Evolutionary conservation across 2,329 filamentous ascomycete genomes (phyloP).

Genomic region (Fusarium sp.): DNA sequence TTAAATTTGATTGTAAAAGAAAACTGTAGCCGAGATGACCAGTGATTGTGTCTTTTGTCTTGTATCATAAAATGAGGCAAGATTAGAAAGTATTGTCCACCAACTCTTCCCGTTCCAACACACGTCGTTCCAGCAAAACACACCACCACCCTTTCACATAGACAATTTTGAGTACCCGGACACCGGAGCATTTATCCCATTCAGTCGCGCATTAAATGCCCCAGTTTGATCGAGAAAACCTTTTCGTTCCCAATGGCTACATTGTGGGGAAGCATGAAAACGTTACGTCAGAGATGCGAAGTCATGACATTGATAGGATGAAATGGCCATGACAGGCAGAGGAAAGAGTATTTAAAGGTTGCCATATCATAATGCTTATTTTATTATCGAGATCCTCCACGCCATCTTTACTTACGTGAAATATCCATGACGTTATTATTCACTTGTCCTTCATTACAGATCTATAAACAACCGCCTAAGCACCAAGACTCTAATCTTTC

Average conservation of each 20-base stretch:
- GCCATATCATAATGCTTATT: background rate
- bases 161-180: no score
- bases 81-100: fast-evolving
- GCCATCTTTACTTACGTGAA: background rate
- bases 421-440: background rate
- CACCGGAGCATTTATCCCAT: background rate
- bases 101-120: fast-evolving
- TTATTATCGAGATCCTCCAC: background rate
- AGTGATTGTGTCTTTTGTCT: background rate
- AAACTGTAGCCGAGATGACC: fast-evolving
- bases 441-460: background rate
- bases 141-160: background rate
- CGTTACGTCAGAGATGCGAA: constrained; percentile 8
- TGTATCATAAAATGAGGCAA: fast-evolving
- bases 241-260: background rate
- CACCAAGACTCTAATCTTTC: background rate
- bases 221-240: background rate
- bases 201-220: background rate
- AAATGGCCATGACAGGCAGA: background rate
- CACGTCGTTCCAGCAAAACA: no score
- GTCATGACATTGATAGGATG: background rate
- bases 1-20: background rate
- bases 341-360: background rate
- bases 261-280: background rate
- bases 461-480: background rate